phyloP scores from a whole-genome alignment of 768 basidiomycete species.

The Podaxis sp. region DNA sequence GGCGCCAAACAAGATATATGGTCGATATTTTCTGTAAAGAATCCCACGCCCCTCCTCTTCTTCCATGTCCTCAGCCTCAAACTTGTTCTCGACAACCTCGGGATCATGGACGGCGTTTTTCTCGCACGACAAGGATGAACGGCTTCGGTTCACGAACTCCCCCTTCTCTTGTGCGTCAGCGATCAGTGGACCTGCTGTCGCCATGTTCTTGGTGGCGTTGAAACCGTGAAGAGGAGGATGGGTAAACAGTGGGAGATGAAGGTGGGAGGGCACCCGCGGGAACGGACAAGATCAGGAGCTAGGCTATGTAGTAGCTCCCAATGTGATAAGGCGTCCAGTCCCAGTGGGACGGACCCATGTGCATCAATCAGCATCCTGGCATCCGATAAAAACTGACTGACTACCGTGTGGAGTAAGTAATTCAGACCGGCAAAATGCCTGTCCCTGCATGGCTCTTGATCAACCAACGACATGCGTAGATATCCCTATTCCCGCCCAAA shows the following conservation, averaged over 20 bases:
- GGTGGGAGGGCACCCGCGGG: not conserved
- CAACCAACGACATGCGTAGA: too few species aligned
- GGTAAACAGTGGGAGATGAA: not conserved
- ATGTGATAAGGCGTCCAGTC: not conserved
- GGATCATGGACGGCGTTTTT: conserved; percentile 17
- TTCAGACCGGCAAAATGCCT: conserved; percentile 5
- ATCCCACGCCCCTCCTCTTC: conserved; percentile 14
- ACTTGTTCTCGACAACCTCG: conserved; percentile 16
- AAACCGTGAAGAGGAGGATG: not conserved
- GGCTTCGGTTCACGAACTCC: not conserved
- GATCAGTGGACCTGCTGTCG: not conserved
- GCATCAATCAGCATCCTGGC: not conserved
- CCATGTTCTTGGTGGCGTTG: conserved; percentile 1
- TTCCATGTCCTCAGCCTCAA: conserved; percentile 18
- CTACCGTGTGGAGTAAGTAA: not conserved
- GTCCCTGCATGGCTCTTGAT: too few species aligned
- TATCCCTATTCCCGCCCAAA: too few species aligned
- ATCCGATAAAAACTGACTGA: not conserved
- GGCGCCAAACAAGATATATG: conserved; percentile 44
- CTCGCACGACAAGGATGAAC: conserved; percentile 12
- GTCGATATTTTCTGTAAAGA: conserved; percentile 27
- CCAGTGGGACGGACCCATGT: not conserved
- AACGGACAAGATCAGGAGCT: not conserved
- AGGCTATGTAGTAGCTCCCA: not conserved
- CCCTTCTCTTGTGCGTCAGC: not conserved